Conservation (phyloP, 2,329 filamentous ascomycete genomes). For the Verticillium nonalfalfae region DNA sequence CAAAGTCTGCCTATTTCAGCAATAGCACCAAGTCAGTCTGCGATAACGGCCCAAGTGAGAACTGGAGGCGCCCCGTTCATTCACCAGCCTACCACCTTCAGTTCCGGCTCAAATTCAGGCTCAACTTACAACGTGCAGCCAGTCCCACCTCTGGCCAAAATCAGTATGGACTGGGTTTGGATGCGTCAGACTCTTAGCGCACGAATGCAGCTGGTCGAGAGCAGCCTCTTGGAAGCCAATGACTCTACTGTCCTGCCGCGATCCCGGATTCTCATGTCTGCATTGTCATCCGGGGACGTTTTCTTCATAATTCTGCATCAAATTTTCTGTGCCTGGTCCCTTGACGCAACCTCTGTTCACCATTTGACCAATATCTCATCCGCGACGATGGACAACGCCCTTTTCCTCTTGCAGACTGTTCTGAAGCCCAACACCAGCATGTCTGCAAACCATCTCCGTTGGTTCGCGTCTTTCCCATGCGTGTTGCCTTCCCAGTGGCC, state of each 20-base stretch:
- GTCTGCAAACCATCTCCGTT: conserved; percentile 14
- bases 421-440: conserved; percentile 4
- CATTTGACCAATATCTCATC: conserved; percentile 5
- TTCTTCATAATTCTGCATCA: conserved; percentile 64
- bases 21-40: background rate
- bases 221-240: background rate
- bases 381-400: conserved; percentile 21
- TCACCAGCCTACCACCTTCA: background rate
- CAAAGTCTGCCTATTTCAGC: background rate
- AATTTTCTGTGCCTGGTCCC: conserved; percentile 52
- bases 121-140: background rate
- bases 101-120: background rate
- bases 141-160: background rate
- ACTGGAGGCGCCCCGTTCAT: background rate
- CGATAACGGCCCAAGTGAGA: background rate
- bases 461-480: conserved; percentile 21
- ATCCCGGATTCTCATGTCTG: conserved; percentile 47
- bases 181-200: background rate
- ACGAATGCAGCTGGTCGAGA: background rate
- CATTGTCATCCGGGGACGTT: conserved; percentile 47
- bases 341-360: conserved; percentile 26
- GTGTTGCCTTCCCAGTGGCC: background rate
- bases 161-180: background rate
- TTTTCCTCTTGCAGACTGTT: conserved; percentile 11
- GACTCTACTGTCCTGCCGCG: conserved; percentile 25